Percentiles rank a stretch among this genome's conserved stretches.
Evolutionary conservation across 2,329 filamentous ascomycete species (phyloP).

Genomic region (Xylaria sp.): DNA sequence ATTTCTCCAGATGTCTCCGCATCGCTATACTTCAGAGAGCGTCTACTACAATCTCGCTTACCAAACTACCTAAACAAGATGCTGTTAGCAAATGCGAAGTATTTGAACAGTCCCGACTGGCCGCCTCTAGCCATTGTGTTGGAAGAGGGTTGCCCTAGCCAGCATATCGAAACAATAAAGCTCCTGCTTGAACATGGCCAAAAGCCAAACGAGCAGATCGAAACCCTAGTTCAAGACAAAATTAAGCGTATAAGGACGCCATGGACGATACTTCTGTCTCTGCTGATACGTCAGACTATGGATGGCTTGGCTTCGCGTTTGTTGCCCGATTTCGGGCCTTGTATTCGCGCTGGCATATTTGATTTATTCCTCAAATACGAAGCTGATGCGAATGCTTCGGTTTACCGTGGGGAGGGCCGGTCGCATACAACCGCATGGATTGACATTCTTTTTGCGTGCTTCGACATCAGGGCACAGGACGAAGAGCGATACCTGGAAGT

Average conservation of each 20-base stretch:
- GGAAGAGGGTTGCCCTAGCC: conserved; percentile 25
- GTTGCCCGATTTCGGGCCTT: conserved; percentile 21
- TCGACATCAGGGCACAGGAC: conserved; percentile 15
- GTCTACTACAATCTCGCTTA: conserved; percentile 27
- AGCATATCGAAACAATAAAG: conserved; percentile 24
- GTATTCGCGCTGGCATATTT: conserved; percentile 22
- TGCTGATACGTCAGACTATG: conserved; percentile 24
- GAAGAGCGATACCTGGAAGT: conserved; percentile 24
- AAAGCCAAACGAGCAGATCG: conserved; percentile 19
- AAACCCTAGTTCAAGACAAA: neutral
- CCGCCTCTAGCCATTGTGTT: conserved; percentile 20
- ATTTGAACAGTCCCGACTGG: conserved; percentile 19
- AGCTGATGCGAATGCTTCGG: conserved; percentile 23
- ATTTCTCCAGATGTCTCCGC: neutral
- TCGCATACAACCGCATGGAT: conserved; percentile 28
- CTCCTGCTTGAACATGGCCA: conserved; percentile 22
- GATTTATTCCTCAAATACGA: conserved; percentile 18
- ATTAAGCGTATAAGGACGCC: conserved; percentile 12
- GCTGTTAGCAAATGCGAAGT: conserved; percentile 4
- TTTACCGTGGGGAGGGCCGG: conserved; percentile 24
- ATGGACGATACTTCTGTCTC: conserved; percentile 20
- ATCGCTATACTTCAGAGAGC: conserved; percentile 24
- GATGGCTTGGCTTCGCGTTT: conserved; percentile 27
- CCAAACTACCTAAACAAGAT: conserved; percentile 27
- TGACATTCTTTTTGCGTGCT: conserved; percentile 25